Base-by-base conservation (phyloP, 75 land plant species). In the Azolla pinnata region DNA sequence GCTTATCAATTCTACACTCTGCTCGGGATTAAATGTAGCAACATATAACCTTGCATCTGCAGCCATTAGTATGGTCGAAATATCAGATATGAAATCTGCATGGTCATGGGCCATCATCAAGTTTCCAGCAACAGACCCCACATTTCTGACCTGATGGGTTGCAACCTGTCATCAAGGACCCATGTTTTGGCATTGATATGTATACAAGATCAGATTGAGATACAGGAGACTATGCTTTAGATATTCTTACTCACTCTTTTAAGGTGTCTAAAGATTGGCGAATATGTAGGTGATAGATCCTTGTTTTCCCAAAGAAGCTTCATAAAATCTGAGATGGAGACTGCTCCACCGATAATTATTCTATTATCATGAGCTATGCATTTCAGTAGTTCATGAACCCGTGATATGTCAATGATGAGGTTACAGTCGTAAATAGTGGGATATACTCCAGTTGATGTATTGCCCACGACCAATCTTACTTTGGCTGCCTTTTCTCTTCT, bases 51-150 rank as follows among this genome's bases (percentile, higher is more conserved):
- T 55, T 35, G 71, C 50, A 26, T 61, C 61, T 25, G 65, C 66
- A n/a, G 76, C 71, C 65, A 73, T 61, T 20, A 73, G 60, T 25
- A 73, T 60, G 0, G 71, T 67, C 17, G 72, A 29, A 20, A 73
- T 29, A 23, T 73, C 76, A 17, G 71, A 73, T 51, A 45, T 24
- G 28, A 73, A 73, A 17, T 67, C 76, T 2, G 56, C 59, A 57
- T 73, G 71, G 9, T 55, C 47, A 62, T 67, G 66, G 0, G 72
- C 59, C 65, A 73, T 51, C 23, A 56, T 62, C 61, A 73, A 32
- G 27, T 73, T 73, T 19, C 76, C 76, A 46, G 71, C 60, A 27
- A 73, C 66, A 67, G 54, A 21, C 34, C 71, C 76, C 21, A 62
- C 47, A 34, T 67, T 67, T 20, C 76, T 71, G 16, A 73, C 71